A percentile compares a stretch with the other conserved stretches of the same genome.
phyloP scores from a whole-genome alignment of 164 flowering plant genomes.

The Liquidambar formosana region DNA sequence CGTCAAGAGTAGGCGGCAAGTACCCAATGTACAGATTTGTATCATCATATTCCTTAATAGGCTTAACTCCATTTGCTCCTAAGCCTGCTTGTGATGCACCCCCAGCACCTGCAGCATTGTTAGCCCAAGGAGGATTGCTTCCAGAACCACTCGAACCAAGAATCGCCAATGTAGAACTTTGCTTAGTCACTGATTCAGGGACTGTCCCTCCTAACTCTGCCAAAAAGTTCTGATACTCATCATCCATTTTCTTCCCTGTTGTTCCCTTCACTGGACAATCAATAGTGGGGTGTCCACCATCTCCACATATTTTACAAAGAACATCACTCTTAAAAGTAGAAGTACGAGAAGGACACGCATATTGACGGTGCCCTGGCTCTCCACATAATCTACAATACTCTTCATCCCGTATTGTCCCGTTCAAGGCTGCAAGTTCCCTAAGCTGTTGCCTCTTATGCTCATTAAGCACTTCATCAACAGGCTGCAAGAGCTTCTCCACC shows the following conservation, averaged over 20 bases:
- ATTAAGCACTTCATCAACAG: slow-evolving; percentile 90
- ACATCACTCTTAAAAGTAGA: slow-evolving; percentile 94
- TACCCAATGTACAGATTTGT: slow-evolving; percentile 89
- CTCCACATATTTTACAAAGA: slow-evolving; percentile 87
- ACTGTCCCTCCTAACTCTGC: slow-evolving; percentile 87
- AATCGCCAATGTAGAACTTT: slow-evolving; percentile 41
- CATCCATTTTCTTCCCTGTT: slow-evolving; percentile 95
- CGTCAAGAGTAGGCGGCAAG: slow-evolving; percentile 88
- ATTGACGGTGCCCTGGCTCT: slow-evolving; percentile 92
- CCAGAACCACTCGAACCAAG: slow-evolving; percentile 55
- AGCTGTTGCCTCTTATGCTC: slow-evolving; percentile 97
- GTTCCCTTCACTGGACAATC: slow-evolving; percentile 94
- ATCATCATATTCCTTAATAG: slow-evolving; percentile 75
- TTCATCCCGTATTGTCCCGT: slow-evolving; percentile 94
- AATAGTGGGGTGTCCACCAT: slow-evolving; percentile 96
- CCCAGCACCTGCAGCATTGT: slow-evolving; percentile 38
- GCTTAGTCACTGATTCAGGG: slow-evolving; percentile 68
- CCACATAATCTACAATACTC: slow-evolving; percentile 94
- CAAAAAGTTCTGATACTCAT: slow-evolving; percentile 88
- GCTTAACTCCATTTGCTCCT: slow-evolving; percentile 44
- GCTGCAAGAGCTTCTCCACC: slow-evolving; percentile 96
- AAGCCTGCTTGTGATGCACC: slow-evolving; percentile 45
- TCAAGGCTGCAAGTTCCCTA: slow-evolving; percentile 86
- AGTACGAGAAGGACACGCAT: slow-evolving; percentile 81
- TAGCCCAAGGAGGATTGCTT: slow-evolving; percentile 84